These are phyloP conservation scores for Fusarium penzigii DNA, from an alignment of 2,329 filamentous ascomycete genomes.

Conservation along the genomic window DNA sequence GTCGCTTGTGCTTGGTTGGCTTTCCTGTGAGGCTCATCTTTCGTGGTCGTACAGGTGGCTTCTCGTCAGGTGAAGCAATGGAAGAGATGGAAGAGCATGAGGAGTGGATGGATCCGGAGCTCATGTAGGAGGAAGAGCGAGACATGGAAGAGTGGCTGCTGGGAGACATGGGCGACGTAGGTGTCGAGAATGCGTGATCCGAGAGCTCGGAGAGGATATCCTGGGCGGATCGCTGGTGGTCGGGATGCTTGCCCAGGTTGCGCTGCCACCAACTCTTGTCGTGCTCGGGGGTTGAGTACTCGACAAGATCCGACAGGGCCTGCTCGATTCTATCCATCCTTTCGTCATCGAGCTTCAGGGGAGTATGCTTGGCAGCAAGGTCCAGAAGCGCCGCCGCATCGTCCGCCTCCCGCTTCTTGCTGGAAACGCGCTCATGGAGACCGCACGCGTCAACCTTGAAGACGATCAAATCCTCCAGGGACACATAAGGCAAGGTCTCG, in stretches of 20 bases:
- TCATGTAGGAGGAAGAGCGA: conserved; percentile 29
- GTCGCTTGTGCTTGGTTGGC: conserved; percentile 24
- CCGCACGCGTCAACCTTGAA: conserved; percentile 33
- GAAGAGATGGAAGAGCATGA: conserved; percentile 28
- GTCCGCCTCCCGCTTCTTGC: conserved; percentile 29
- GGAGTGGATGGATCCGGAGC: conserved; percentile 22
- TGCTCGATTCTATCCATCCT: conserved; percentile 28
- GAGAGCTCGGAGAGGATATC: conserved; percentile 32
- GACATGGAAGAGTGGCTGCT: conserved; percentile 28
- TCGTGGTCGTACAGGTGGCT: conserved; percentile 23
- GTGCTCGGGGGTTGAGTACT: conserved; percentile 26
- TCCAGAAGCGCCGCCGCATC: conserved; percentile 29
- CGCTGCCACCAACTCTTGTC: conserved; percentile 34
- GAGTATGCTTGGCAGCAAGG: conserved; percentile 27
- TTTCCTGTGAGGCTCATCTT: conserved; percentile 33
- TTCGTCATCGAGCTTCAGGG: conserved; percentile 27
- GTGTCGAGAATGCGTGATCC: conserved; percentile 8
- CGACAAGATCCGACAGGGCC: conserved; percentile 26
- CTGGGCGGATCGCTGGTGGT: conserved; percentile 26
- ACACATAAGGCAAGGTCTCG: conserved; percentile 27
- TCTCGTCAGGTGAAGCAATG: conserved; percentile 17
- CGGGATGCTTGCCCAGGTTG: conserved; percentile 22
- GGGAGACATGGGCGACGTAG: conserved; percentile 6
- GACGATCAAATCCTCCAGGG: conserved; percentile 29
- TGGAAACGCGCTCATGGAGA: conserved; percentile 25